These are phyloP conservation scores for Phytophthora tentaculata DNA, from an alignment of 352 stramenopile species.

Conservation along the genomic window DNA sequence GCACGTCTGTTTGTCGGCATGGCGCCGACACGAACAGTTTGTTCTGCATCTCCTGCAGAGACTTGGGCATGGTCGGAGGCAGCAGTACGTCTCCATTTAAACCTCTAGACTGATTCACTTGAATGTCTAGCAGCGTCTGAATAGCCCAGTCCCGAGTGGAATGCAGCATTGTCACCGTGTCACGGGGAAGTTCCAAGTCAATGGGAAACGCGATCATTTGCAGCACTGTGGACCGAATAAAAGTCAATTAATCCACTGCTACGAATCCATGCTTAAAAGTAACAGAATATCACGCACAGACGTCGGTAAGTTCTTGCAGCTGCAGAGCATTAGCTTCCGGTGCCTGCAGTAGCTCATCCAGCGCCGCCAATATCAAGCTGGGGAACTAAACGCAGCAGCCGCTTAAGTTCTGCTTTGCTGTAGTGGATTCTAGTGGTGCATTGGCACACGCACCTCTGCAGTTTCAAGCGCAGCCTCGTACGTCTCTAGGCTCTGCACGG, in stretches of 20 bases:
- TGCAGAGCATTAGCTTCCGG: constrained; percentile 21
- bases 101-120: constrained; percentile 1
- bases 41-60: constrained; percentile 45
- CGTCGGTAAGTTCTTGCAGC: constrained; percentile 39
- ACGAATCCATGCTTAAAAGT: not conserved
- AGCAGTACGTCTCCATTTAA: constrained; percentile 3
- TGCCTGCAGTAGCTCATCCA: constrained; percentile 30
- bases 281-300: constrained; percentile 39
- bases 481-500: constrained; percentile 34
- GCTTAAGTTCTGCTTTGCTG: not conserved
- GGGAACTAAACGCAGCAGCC: constrained; percentile 29
- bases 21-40: constrained; percentile 43
- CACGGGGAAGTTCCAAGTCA: constrained; percentile 17
- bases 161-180: constrained; percentile 33
- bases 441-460: constrained; percentile 29
- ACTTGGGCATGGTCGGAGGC: constrained; percentile 9
- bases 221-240: constrained; percentile 36
- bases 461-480: constrained; percentile 40
- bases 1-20: constrained; percentile 22
- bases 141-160: constrained; percentile 42
- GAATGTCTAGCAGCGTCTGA: constrained; percentile 44
- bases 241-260: not conserved
- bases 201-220: constrained; percentile 51
- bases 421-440: not conserved
- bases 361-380: constrained; percentile 22